Percentiles rank a stretch among this genome's conserved stretches.
These are phyloP conservation scores for Beauveria bassiana DNA, from an alignment of 2,329 filamentous ascomycete species.

Conservation along the genomic window DNA sequence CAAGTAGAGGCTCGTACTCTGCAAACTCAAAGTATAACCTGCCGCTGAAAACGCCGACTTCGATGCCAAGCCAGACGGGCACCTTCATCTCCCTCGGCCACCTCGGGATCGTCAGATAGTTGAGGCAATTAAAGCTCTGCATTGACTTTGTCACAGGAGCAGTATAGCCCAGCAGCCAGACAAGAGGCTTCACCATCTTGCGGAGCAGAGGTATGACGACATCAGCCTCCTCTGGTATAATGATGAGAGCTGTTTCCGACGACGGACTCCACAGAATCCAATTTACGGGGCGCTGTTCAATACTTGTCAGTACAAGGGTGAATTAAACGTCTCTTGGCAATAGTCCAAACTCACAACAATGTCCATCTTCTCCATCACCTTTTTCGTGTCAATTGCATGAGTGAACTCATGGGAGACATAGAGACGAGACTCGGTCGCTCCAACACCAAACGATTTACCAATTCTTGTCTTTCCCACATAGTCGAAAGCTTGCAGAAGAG, in stretches of 20 bases:
- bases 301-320: constrained; percentile 10
- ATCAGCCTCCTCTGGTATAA: constrained; percentile 59
- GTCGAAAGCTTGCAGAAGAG: not conserved
- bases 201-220: constrained; percentile 38
- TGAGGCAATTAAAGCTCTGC: constrained; percentile 48
- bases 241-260: constrained; percentile 41
- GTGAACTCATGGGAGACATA: not conserved
- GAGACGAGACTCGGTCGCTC: not conserved
- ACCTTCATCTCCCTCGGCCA: constrained; percentile 32
- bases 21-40: constrained; percentile 49
- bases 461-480: not conserved
- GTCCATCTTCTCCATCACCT: not conserved
- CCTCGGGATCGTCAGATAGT: constrained; percentile 43
- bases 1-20: constrained; percentile 32
- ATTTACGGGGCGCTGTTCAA: constrained; percentile 39
- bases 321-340: not conserved
- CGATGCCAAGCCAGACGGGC: constrained; percentile 46
- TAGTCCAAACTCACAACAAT: not conserved
- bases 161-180: constrained; percentile 48
- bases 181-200: constrained; percentile 12
- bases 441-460: not conserved
- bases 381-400: not conserved
- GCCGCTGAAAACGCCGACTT: constrained; percentile 54
- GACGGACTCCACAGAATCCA: constrained; percentile 53
- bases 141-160: constrained; percentile 53